Evolutionary conservation across 306 rosid genomes (phyloP).

Genomic region (Delonix regia): DNA sequence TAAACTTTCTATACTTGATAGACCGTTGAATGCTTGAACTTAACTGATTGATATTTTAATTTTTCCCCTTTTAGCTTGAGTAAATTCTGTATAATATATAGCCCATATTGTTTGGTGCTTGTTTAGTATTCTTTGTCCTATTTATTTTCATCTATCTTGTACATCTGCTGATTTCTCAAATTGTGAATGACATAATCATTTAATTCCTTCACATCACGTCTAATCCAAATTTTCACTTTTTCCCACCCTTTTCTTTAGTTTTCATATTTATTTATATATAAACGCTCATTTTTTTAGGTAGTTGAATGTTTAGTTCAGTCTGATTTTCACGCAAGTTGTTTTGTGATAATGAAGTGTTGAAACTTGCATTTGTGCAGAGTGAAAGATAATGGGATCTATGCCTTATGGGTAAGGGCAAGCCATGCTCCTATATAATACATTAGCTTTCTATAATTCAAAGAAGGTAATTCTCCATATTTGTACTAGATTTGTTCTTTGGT

Average conservation of each 20-base stretch:
- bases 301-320: slow-evolving; percentile 12
- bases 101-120: slow-evolving; percentile 7
- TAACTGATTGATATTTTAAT: background rate
- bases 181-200: background rate
- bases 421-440: slow-evolving; percentile 39
- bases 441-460: slow-evolving; percentile 1
- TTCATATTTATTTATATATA: background rate
- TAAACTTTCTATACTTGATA: slow-evolving; percentile 33
- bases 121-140: slow-evolving; percentile 12
- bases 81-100: background rate
- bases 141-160: slow-evolving; percentile 22
- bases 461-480: slow-evolving; percentile 22
- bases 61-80: background rate
- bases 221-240: background rate
- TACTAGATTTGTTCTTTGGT: background rate
- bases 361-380: slow-evolving; percentile 57
- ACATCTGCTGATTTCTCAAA: background rate
- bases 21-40: background rate
- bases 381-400: slow-evolving; percentile 63
- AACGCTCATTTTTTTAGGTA: background rate
- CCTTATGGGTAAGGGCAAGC: slow-evolving; percentile 63
- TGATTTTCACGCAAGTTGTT: slow-evolving; percentile 25
- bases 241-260: background rate
- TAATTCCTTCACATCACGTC: slow-evolving; percentile 8
- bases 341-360: slow-evolving; percentile 2